These are phyloP conservation scores for Hericium rajendrae DNA, from an alignment of 768 basidiomycete species.

Conservation along the genomic window DNA sequence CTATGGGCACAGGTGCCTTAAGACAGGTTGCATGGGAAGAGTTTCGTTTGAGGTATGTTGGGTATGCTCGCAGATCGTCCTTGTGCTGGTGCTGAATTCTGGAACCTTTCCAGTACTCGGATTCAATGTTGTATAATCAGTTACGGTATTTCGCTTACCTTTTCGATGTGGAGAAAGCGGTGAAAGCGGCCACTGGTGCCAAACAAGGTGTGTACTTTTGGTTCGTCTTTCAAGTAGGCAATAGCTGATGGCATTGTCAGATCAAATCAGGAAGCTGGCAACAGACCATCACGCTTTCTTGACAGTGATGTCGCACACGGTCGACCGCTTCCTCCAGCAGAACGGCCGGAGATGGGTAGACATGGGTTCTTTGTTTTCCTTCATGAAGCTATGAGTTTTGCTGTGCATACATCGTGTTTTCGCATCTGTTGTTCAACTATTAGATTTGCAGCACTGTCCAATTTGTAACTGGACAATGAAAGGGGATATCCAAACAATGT, in stretches of 20 bases:
- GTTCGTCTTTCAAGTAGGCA: background rate
- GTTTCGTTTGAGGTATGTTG: constrained; percentile 69
- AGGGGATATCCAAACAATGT: too few species aligned
- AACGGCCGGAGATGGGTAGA: constrained; percentile 90
- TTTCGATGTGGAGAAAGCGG: constrained; percentile 63
- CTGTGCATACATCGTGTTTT: background rate
- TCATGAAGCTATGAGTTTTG: constrained; percentile 49
- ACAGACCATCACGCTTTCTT: constrained; percentile 50
- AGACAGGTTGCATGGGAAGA: constrained; percentile 54
- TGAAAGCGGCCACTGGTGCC: constrained; percentile 40
- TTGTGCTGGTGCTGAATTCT: constrained; percentile 2
- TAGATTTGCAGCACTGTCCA: background rate
- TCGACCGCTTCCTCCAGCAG: constrained; percentile 74
- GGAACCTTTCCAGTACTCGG: constrained; percentile 54
- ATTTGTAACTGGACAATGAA: background rate
- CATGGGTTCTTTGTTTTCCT: constrained; percentile 69
- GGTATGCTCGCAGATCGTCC: background rate
- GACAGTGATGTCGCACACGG: constrained; percentile 39
- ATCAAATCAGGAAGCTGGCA: constrained; percentile 44
- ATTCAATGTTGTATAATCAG: constrained; percentile 82
- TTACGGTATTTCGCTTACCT: constrained; percentile 73
- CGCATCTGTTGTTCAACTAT: background rate
- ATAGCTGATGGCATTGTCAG: background rate
- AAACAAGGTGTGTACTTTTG: constrained; percentile 27
- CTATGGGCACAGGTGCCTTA: constrained; percentile 76